Percentiles rank a stretch among this genome's conserved stretches.
These are phyloP conservation scores for Purpureocillium lavendulum DNA, from an alignment of 2,329 filamentous ascomycete genomes.

Conservation along the genomic window DNA sequence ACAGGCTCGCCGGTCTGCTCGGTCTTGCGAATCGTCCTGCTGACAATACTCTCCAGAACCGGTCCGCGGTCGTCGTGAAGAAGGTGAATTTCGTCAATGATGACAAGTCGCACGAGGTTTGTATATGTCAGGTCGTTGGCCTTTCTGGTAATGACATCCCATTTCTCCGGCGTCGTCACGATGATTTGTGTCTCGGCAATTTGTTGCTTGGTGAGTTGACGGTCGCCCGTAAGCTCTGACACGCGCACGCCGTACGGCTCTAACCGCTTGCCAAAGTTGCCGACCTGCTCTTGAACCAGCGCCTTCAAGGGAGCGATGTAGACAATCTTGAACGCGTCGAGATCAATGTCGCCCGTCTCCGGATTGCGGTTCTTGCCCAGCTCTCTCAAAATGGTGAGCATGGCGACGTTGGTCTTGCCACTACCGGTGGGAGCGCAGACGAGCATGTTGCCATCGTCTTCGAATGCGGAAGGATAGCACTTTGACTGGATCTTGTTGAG, in stretches of 20 bases:
- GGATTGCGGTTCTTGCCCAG: slow-evolving; percentile 91
- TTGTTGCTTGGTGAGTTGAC: slow-evolving; percentile 96
- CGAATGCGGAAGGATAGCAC: slow-evolving; percentile 84
- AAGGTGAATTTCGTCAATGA: slow-evolving; percentile 97
- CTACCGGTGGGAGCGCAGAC: slow-evolving; percentile 95
- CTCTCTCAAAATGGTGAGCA: slow-evolving; percentile 92
- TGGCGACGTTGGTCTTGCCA: slow-evolving; percentile 97
- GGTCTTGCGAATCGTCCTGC: slow-evolving; percentile 82
- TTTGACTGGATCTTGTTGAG: slow-evolving; percentile 94
- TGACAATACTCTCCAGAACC: slow-evolving; percentile 93
- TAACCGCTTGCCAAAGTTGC: slow-evolving; percentile 88
- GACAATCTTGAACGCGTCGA: slow-evolving; percentile 97
- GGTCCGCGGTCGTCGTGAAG: slow-evolving; percentile 96
- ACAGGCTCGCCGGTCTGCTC: slow-evolving; percentile 94
- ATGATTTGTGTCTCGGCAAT: slow-evolving; percentile 97
- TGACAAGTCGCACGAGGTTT: slow-evolving; percentile 88
- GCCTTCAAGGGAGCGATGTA: slow-evolving; percentile 96
- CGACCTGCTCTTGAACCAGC: slow-evolving; percentile 93
- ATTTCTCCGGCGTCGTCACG: slow-evolving; percentile 97
- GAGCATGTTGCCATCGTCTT: slow-evolving; percentile 94
- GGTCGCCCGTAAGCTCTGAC: slow-evolving; percentile 92
- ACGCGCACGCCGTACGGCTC: slow-evolving; percentile 88
- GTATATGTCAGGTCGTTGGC: slow-evolving; percentile 96
- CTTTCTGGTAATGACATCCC: slow-evolving; percentile 97
- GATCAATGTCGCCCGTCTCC: slow-evolving; percentile 83